Evolutionary conservation across 441 rosid species (phyloP).

Genomic region (Caryocar brasiliense): DNA sequence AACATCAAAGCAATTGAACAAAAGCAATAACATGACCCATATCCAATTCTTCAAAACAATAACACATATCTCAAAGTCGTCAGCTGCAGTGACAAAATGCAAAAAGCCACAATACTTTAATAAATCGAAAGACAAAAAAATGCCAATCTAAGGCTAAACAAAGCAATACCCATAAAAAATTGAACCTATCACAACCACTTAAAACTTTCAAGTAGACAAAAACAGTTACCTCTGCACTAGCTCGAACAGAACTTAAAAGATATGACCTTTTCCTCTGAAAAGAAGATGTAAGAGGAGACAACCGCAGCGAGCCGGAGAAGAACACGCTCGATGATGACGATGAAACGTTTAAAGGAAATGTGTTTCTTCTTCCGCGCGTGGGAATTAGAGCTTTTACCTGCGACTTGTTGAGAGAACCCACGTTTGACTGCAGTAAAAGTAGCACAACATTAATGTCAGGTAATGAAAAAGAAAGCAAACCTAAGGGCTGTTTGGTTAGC

Average conservation of each 20-base stretch:
- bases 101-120: too few species aligned
- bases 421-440: conserved; percentile 34
- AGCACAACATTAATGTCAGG: not conserved
- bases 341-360: conserved; percentile 20
- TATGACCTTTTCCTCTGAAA: conserved; percentile 18
- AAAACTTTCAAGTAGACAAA: too few species aligned
- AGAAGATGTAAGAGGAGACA: conserved; percentile 24
- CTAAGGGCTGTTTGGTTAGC: not conserved
- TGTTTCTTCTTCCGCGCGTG: conserved; percentile 10
- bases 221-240: conserved; percentile 62
- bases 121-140: too few species aligned
- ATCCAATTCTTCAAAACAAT: not conserved
- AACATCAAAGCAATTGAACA: not conserved
- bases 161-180: too few species aligned
- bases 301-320: conserved; percentile 31
- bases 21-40: not conserved
- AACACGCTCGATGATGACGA: conserved; percentile 27
- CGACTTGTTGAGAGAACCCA: conserved; percentile 27
- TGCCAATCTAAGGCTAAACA: too few species aligned
- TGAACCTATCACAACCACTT: too few species aligned
- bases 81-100: too few species aligned
- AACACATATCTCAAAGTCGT: not conserved
- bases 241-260: conserved; percentile 38
- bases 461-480: not conserved
- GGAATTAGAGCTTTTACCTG: conserved; percentile 21